Evolutionary conservation across 495 filamentous ascomycete species (phyloP).

Genomic region (Hyphodiscus hymeniophilus): DNA sequence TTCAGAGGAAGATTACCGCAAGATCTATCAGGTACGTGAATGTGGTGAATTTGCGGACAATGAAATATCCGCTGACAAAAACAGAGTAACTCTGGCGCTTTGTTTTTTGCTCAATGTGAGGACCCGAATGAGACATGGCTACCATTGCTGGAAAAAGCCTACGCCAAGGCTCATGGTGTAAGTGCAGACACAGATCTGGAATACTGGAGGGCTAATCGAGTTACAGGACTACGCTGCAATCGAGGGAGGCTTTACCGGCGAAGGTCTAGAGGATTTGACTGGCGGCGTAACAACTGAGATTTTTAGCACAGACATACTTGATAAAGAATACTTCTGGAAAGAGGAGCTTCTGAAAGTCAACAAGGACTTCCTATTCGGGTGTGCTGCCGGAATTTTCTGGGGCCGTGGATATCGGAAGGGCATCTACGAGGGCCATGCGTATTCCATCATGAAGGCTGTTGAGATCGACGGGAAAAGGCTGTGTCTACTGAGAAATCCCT

Average conservation of each 20-base stretch:
- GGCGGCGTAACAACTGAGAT: constrained; percentile 81
- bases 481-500: constrained; percentile 76
- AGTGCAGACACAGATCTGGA: not conserved
- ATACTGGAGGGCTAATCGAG: not conserved
- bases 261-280: constrained; percentile 86
- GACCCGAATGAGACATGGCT: constrained; percentile 89
- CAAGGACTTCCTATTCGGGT: constrained; percentile 79
- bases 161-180: constrained; percentile 80
- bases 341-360: constrained; percentile 80
- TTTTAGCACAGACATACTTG: constrained; percentile 70
- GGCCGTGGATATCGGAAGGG: constrained; percentile 58
- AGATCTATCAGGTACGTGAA: constrained; percentile 46
- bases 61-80: not conserved
- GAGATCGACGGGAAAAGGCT: constrained; percentile 73
- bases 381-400: constrained; percentile 55
- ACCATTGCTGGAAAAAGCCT: constrained; percentile 87
- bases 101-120: constrained; percentile 82
- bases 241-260: constrained; percentile 77
- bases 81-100: constrained; percentile 52
- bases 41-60: not conserved
- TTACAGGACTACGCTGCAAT: constrained; percentile 67
- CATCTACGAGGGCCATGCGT: constrained; percentile 72
- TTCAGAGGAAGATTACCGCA: constrained; percentile 70
- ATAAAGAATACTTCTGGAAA: constrained; percentile 81
- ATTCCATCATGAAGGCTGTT: constrained; percentile 75